Percentiles rank a stretch among this genome's conserved stretches.
Conservation (phyloP, 768 basidiomycete genomes). For the Trametes villosa region DNA sequence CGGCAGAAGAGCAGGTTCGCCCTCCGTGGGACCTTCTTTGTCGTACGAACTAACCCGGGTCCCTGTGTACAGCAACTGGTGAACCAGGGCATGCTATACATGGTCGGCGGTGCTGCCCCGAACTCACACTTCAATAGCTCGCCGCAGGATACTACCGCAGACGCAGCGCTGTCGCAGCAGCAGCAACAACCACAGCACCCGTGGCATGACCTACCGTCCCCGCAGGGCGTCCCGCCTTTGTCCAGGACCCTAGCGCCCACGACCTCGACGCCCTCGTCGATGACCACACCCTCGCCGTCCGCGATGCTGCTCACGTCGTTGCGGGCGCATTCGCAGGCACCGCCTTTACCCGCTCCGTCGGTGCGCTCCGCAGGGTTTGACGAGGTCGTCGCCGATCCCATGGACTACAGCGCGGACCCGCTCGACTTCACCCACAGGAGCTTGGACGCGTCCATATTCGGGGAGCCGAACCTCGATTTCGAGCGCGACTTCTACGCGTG, state of each 20-base stretch:
- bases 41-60: background rate
- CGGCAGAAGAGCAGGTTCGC: conserved; percentile 61
- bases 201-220: conserved; percentile 12
- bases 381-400: conserved; percentile 38
- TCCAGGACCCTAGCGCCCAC: conserved; percentile 36
- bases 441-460: conserved; percentile 34
- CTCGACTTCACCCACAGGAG: conserved; percentile 44
- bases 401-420: no score
- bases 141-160: conserved; percentile 28
- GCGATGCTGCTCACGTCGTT: conserved; percentile 34
- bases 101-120: conserved; percentile 28
- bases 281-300: conserved; percentile 45
- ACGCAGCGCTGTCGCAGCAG: conserved; percentile 9
- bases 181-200: conserved; percentile 9
- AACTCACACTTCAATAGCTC: conserved; percentile 27
- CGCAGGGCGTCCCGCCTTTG: conserved; percentile 21
- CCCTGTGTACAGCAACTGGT: conserved; percentile 24
- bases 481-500: conserved; percentile 78
- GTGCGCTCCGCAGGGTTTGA: conserved; percentile 25
- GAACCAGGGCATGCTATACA: conserved; percentile 39
- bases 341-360: conserved; percentile 22
- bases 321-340: conserved; percentile 23
- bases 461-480: conserved; percentile 51
- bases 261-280: conserved; percentile 40
- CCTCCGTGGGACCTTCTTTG: background rate